Base-by-base conservation (phyloP, 108 stramenopile species). In the Seminavis robusta region DNA sequence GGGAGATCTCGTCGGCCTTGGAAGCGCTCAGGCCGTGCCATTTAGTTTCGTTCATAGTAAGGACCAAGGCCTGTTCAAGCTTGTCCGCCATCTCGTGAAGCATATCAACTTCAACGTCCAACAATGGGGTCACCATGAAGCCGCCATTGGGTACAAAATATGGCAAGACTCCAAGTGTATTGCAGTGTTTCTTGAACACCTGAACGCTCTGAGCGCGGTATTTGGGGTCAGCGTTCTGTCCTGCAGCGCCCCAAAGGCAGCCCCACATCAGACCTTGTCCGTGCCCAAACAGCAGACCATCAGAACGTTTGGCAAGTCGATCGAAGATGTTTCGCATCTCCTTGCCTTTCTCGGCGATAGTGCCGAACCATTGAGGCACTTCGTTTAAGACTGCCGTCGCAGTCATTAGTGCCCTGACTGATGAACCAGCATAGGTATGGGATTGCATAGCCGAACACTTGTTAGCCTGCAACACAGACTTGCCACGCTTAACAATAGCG, bases 181-280 rank as follows among this genome's bases (percentile, higher is more conserved):
- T 64, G 37, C 73, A 73, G 8, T 69, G 26, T 46, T 61, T 65
- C 30, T 46, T 67, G 47, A 79, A 61, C 23, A 11, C 34, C 19
- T 49, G 21, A 3, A 68, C 36, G 11, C 62, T 57, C 4, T 29
- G 50, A 1, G 15, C 26, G 15, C 67, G 34, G 20, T 53, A 37
- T 26, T 42, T 25, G 1, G 47, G 33, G 33, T 73, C 59, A 17
- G 17, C 2, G 42, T 60, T 39, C 38, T 61, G 50, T n/a, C 75
- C 72, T 17, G 74, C 21, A 16, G 57, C 42, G 45, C 40, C 69
- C 26, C 76, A 62, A 8, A 81, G 50, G n/a, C 63, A 49, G 30
- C 80, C 80, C 80, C 75, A 81, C 74, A 81, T 69, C 0, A 76
- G 44, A 13, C 80, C 80, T 60, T 77, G 76, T 19, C 80, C 80